phyloP scores from a whole-genome alignment of 78 protist species.

The Capsaspora owczarzaki region DNA sequence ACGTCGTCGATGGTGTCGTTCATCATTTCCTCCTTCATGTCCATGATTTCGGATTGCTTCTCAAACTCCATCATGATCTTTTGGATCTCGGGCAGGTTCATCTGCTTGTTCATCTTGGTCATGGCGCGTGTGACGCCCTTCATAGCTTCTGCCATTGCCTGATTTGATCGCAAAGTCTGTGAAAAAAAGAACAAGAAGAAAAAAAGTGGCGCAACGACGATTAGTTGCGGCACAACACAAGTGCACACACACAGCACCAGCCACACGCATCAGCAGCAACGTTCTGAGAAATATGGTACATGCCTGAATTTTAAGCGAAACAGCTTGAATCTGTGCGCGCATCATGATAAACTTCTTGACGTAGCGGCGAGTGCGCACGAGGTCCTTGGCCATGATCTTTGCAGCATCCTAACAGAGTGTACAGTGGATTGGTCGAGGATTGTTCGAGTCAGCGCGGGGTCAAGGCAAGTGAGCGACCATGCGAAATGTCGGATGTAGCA shows the following conservation, averaged over 20 bases:
- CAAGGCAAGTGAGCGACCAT: no score
- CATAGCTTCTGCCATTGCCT: constrained; percentile 88
- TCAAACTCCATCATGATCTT: constrained; percentile 94
- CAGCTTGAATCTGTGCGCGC: constrained; percentile 79
- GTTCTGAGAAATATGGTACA: neutral
- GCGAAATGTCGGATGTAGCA: no score
- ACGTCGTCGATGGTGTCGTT: constrained; percentile 83
- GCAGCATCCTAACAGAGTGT: constrained; percentile 48
- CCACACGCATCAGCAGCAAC: no score
- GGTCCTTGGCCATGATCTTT: constrained; percentile 88
- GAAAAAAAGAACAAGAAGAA: neutral
- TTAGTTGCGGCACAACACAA: no score
- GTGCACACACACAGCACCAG: no score
- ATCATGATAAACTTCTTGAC: constrained; percentile 69
- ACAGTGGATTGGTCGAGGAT: no score
- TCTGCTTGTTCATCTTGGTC: constrained; percentile 72
- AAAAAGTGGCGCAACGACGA: no score
- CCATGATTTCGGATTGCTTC: constrained; percentile 75
- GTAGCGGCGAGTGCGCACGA: constrained; percentile 80
- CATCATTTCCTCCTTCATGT: constrained; percentile 90
- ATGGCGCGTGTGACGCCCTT: constrained; percentile 72
- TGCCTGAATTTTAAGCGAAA: constrained; percentile 69
- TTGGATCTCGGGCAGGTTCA: constrained; percentile 80
- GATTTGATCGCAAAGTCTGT: constrained; percentile 65
- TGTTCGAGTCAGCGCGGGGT: no score